Conservation (phyloP, 345 rosid species). For the Cardamine chenopodiifolia region DNA sequence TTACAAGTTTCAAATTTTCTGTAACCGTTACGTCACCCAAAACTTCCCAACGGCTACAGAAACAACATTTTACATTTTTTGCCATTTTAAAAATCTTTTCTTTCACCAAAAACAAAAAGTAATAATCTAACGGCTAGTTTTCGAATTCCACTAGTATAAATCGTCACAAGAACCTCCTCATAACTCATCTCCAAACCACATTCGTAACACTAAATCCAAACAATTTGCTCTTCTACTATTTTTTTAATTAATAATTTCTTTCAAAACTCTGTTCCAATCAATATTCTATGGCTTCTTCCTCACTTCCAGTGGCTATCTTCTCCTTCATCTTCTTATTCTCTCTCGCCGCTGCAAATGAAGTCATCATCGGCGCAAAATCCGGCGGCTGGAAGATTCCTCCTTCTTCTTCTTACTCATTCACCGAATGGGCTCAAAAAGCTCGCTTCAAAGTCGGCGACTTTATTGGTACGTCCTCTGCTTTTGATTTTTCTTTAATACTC, state of each 20-base stretch:
- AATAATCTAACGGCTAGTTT: constrained; percentile 39
- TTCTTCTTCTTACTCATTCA: constrained; percentile 56
- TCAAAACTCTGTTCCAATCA: not conserved
- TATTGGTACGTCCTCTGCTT: constrained; percentile 50
- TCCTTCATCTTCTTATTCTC: constrained; percentile 35
- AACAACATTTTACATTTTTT: constrained; percentile 16
- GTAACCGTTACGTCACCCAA: constrained; percentile 3
- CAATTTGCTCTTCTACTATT: too few relatives aligned
- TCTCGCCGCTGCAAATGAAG: constrained; percentile 50
- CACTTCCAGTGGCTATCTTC: constrained; percentile 31
- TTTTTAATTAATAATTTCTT: not conserved
- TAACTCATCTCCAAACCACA: constrained; percentile 1
- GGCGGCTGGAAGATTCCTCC: constrained; percentile 58
- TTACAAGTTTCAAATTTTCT: not conserved
- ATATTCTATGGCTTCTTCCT: constrained; percentile 27
- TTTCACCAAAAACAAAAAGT: not conserved
- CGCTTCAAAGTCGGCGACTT: constrained; percentile 72
- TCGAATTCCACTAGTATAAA: constrained; percentile 25
- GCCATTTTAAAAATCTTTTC: not conserved
- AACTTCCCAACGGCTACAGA: constrained; percentile 33
- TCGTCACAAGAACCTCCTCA: constrained; percentile 1
- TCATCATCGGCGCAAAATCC: constrained; percentile 54
- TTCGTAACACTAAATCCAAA: not conserved
- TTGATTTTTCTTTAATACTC: not conserved
- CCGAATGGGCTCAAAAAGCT: constrained; percentile 61